These are phyloP conservation scores for Podospora pseudopauciseta DNA, from an alignment of 495 filamentous ascomycete genomes.

Conservation along the genomic window DNA sequence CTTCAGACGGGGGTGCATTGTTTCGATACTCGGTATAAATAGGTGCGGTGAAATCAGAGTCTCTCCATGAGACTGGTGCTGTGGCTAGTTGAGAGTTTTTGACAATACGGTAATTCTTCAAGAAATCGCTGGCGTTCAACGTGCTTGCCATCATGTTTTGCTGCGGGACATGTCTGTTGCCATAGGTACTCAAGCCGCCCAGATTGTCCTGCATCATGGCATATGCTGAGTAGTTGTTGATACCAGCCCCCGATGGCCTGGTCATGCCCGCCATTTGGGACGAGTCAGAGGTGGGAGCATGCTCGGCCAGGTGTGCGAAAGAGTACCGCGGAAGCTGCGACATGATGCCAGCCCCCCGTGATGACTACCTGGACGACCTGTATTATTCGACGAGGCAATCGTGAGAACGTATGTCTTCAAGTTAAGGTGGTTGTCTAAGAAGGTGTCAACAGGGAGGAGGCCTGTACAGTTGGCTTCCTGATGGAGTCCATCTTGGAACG, in stretches of 20 bases:
- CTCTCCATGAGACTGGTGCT: background rate
- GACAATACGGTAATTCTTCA: background rate
- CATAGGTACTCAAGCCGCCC: background rate
- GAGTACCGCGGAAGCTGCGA: constrained; percentile 17
- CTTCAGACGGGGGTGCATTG: constrained; percentile 48
- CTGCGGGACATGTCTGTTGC: background rate
- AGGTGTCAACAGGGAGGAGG: constrained; percentile 3
- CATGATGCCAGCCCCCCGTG: constrained; percentile 8
- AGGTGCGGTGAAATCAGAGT: background rate
- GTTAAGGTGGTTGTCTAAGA: constrained; percentile 3
- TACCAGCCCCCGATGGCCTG: background rate
- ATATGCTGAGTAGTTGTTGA: background rate
- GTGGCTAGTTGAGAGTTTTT: background rate
- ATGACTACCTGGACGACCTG: background rate
- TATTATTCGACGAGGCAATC: background rate
- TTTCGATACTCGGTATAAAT: constrained; percentile 21
- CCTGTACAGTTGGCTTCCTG: background rate
- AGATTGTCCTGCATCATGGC: background rate
- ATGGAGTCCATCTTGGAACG: constrained; percentile 2
- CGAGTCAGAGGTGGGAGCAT: background rate
- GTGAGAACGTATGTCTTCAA: constrained; percentile 5
- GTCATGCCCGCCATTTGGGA: background rate
- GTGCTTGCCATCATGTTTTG: background rate
- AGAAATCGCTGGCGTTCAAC: background rate
- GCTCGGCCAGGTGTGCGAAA: background rate